These are phyloP conservation scores for Aureobasidium uvarum DNA, from an alignment of 2,329 filamentous ascomycete genomes.

Conservation along the genomic window DNA sequence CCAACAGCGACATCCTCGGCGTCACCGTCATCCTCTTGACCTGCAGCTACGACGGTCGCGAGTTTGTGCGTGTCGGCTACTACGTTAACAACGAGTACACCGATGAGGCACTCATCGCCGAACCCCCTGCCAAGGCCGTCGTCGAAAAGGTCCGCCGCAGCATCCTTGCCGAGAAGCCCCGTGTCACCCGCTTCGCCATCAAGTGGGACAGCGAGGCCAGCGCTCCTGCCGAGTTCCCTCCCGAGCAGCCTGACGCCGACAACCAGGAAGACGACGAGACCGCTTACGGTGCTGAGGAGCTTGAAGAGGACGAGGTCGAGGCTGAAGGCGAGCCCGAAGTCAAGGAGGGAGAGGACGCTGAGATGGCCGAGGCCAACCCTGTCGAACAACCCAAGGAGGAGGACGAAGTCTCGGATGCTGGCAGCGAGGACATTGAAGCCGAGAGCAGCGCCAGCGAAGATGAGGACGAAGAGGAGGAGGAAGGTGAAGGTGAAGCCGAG, in stretches of 20 bases:
- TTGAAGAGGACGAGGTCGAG: constrained; percentile 57
- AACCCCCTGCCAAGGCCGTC: constrained; percentile 87
- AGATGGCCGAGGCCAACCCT: constrained; percentile 70
- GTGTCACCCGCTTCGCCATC: constrained; percentile 96
- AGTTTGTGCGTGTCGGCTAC: constrained; percentile 98
- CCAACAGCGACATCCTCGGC: constrained; percentile 90
- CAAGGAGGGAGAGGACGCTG: constrained; percentile 61
- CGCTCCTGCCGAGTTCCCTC: constrained; percentile 91
- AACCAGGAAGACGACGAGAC: constrained; percentile 75
- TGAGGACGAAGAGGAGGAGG: constrained; percentile 65
- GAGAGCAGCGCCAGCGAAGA: constrained; percentile 72
- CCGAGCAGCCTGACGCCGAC: constrained; percentile 96
- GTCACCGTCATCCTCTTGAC: constrained; percentile 96
- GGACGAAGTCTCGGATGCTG: constrained; percentile 69
- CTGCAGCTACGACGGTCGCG: constrained; percentile 92
- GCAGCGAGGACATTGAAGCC: constrained; percentile 74
- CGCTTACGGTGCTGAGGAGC: constrained; percentile 88
- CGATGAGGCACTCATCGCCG: constrained; percentile 79
- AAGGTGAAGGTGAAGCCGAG: constrained; percentile 55
- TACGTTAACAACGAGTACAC: constrained; percentile 99
- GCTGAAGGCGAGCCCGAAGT: constrained; percentile 45
- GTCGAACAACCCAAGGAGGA: constrained; percentile 53
- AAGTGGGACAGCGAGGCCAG: constrained; percentile 99
- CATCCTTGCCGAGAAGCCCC: constrained; percentile 92
- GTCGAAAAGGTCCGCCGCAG: constrained; percentile 91